phyloP scores from a whole-genome alignment of 352 stramenopile genomes.

The Phytophthora sp. region DNA sequence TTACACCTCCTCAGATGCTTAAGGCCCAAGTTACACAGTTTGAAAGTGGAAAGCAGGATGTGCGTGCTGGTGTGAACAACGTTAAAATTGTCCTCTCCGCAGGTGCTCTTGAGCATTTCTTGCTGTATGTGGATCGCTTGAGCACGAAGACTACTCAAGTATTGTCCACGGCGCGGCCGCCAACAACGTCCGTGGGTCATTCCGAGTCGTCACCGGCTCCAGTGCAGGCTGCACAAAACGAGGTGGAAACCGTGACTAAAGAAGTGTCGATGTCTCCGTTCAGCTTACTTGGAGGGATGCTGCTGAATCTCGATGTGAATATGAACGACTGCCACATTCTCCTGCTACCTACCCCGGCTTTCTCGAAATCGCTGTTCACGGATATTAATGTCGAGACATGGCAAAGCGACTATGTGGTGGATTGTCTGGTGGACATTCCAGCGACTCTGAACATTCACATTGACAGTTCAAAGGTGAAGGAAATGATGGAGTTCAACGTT shows the following conservation, averaged over 20 bases:
- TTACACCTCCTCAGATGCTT: conserved; percentile 50
- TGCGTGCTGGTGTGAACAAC: conserved; percentile 52
- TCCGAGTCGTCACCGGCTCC: conserved; percentile 34
- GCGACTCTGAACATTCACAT: conserved; percentile 49
- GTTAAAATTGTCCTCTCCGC: conserved; percentile 51
- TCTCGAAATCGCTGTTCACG: conserved; percentile 62
- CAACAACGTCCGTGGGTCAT: conserved; percentile 30
- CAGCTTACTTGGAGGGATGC: conserved; percentile 59
- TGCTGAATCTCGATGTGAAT: conserved; percentile 52
- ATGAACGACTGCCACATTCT: conserved; percentile 68
- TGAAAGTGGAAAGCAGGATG: conserved; percentile 49
- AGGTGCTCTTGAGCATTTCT: conserved; percentile 61
- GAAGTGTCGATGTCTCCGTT: conserved; percentile 69
- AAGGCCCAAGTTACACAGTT: conserved; percentile 49
- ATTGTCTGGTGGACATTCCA: conserved; percentile 61
- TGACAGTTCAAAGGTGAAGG: conserved; percentile 51
- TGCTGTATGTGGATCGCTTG: conserved; percentile 68
- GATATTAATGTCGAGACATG: conserved; percentile 56
- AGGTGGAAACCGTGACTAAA: conserved; percentile 39
- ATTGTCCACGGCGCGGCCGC: conserved; percentile 47
- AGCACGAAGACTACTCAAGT: conserved; percentile 58
- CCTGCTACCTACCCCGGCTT: conserved; percentile 49
- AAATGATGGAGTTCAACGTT: conserved; percentile 57
- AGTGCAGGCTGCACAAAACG: conserved; percentile 33
- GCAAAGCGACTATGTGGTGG: conserved; percentile 50